A percentile compares a stretch with the other conserved stretches of the same genome.
phyloP scores from a whole-genome alignment of 2,329 filamentous ascomycete species.

The Emergomyces pasteurianus region DNA sequence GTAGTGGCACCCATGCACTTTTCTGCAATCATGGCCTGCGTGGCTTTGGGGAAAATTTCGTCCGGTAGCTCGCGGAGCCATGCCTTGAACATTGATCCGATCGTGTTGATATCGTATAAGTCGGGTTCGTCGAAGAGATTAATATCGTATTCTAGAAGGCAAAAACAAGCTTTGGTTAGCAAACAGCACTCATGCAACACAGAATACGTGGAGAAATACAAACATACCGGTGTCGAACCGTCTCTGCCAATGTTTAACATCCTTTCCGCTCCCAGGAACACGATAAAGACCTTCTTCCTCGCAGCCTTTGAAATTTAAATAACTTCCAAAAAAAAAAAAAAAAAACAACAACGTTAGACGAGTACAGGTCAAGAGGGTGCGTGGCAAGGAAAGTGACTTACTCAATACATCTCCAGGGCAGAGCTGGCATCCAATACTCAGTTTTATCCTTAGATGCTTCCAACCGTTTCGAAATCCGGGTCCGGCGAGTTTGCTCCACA shows the following conservation, averaged over 20 bases:
- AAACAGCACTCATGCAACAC: not conserved
- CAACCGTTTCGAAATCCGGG: constrained; percentile 78
- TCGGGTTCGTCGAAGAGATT: constrained; percentile 79
- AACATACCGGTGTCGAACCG: constrained; percentile 69
- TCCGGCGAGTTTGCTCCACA: constrained; percentile 78
- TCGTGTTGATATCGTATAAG: constrained; percentile 90
- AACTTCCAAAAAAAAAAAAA: constrained; percentile 38
- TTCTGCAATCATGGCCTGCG: constrained; percentile 66
- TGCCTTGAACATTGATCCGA: constrained; percentile 90
- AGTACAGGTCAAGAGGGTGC: not conserved
- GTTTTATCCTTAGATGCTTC: constrained; percentile 89
- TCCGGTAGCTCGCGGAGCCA: constrained; percentile 94
- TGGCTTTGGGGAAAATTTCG: constrained; percentile 76
- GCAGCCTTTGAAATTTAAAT: constrained; percentile 85
- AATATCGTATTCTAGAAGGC: constrained; percentile 61
- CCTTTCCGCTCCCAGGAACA: constrained; percentile 77
- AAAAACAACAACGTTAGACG: not conserved
- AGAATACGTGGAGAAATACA: not conserved
- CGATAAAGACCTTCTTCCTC: constrained; percentile 90
- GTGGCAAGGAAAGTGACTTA: constrained; percentile 26
- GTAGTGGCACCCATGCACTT: constrained; percentile 68
- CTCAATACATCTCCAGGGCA: constrained; percentile 92
- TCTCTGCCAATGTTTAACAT: constrained; percentile 88
- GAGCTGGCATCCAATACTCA: constrained; percentile 96
- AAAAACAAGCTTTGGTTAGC: not conserved